Evolutionary conservation across 768 basidiomycete genomes (phyloP), one percentile per base, ranked within the genome.

Genomic region (Symmetrospora coprosmae): DNA sequence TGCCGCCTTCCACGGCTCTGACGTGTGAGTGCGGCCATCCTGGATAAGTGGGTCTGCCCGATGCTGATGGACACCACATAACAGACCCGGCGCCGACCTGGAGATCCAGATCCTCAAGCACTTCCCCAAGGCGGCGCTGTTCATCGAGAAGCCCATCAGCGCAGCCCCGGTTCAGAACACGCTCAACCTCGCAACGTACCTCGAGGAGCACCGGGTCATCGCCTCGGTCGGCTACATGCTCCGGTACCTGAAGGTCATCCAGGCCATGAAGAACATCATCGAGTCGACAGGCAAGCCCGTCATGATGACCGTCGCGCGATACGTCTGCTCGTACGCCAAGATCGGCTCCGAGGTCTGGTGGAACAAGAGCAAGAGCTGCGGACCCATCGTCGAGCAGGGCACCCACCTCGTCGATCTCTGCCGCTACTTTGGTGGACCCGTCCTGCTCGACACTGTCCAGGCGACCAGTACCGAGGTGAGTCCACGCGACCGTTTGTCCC

Each of bases 181-280:
- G 7, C 48, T 65, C 46, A 28, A 53, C 17, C 65, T 69, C 40
- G 43, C 58, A 13, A 23, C 46, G 2, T 33, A 41, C 21, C 64
- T 69, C 50, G 62, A 64, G 50, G 64, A 67, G 46, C n/a, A 28
- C 13, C 53, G 61, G 23, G 59, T 61, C 5, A 59, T 66, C 49
- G 64, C 63, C 40, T 63, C 62, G 11, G 68, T 69, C 46, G 62
- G 62, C 28, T 89, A 88, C 72, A 94, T 96, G 91, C 76, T 94
- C 64, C 82, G 90, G 64, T 92, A 94, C 75, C 78, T 92, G 68
- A 85, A 84, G 59, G 89, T 86, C 30, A 87, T 92, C 23, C 91
- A 96, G 74, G 83, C 83, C 79, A 96, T 97, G 87, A 94, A 94
- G 75, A 80, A 85, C 63, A 91, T 96, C 72, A 86, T 99, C 71